Evolutionary conservation across 176 grass and related monocot species (phyloP).

Genomic region (Musa troglodytarum): DNA sequence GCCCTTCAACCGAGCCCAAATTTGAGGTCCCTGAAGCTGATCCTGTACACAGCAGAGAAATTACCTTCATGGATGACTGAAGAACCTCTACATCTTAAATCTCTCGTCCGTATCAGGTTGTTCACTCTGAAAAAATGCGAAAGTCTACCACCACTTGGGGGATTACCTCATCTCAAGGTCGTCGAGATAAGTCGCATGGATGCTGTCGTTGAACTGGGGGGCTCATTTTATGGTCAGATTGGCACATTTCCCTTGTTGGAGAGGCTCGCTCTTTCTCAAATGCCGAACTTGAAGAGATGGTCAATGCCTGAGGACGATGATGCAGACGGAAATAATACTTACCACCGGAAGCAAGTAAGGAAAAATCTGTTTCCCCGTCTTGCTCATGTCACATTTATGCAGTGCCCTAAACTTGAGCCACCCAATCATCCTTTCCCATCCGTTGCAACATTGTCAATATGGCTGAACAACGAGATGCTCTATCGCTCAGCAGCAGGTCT

Average conservation of each 20-base stretch:
- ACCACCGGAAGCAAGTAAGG: neutral
- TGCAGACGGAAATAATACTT: neutral
- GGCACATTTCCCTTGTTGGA: constrained; percentile 31
- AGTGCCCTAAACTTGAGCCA: constrained; percentile 39
- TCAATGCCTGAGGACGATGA: neutral
- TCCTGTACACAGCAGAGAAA: constrained; percentile 26
- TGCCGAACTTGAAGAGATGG: constrained; percentile 42
- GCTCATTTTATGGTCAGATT: constrained; percentile 8
- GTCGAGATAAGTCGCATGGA: constrained; percentile 37
- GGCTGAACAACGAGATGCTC: constrained; percentile 27
- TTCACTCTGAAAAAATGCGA: constrained; percentile 36
- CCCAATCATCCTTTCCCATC: constrained; percentile 23
- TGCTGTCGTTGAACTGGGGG: constrained; percentile 23
- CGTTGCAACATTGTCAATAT: constrained; percentile 33
- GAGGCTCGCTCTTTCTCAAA: constrained; percentile 39
- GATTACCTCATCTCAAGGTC: constrained; percentile 27
- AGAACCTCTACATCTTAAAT: constrained; percentile 20
- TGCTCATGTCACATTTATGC: constrained; percentile 19
- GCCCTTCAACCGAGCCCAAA: constrained; percentile 33
- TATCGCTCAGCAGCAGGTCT: neutral
- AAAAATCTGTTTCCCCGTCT: constrained; percentile 41
- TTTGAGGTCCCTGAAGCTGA: constrained; percentile 34
- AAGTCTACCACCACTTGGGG: constrained; percentile 33
- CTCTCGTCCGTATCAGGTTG: constrained; percentile 38
- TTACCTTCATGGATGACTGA: constrained; percentile 42